Evolutionary conservation across 176 grass and related monocot genomes (phyloP), one percentile per base, ranked within the genome.

Genomic region (Otatea glauca): DNA sequence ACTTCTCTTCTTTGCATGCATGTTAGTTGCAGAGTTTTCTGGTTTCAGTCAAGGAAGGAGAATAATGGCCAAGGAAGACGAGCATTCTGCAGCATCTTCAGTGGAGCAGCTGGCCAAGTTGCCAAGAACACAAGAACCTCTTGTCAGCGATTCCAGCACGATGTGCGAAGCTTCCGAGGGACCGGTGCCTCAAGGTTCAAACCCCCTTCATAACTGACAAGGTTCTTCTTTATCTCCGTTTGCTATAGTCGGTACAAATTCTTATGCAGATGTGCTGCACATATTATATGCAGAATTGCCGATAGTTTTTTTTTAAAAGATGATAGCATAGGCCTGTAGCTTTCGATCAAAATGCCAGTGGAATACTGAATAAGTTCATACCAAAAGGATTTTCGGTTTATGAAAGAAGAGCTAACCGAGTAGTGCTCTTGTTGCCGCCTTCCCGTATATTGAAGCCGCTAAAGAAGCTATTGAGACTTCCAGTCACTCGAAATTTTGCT

Each of bases 161-260:
- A 75, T 68, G 48, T 87, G 76, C 10, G 70, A 76, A 68, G 61
- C 78, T 29, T 81, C 78, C 3, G 47, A 34, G 20, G 75, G 78
- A 35, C 70, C 48, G 12, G 78, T 70, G 32, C 72, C 83, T 49
- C 62, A 69, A 60, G 86, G 86, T 42, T 81, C 86, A 3, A 87
- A 82, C 6, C 86, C 62, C 5, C 71, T 87, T 7, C 86, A 87
- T 29, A 81, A 87, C 13, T 13, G 85, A 20, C 67, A 20, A 78
- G 66, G 74, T 78, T 17, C 55, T 48, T 51, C 2, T 20, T 49
- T 32, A 73, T 53, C 21, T 39, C 42, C 11, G 42, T 58, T 27
- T 18, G 39, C 29, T 1, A 2, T 21, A 4, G n/a, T 50, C 18
- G 6, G 15, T 43, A 51, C 25, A 12, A 50, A 20, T 18, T 68